Base-by-base conservation (phyloP, 192 early-diverging fungal genomes). In the Mortierella claussenii region DNA sequence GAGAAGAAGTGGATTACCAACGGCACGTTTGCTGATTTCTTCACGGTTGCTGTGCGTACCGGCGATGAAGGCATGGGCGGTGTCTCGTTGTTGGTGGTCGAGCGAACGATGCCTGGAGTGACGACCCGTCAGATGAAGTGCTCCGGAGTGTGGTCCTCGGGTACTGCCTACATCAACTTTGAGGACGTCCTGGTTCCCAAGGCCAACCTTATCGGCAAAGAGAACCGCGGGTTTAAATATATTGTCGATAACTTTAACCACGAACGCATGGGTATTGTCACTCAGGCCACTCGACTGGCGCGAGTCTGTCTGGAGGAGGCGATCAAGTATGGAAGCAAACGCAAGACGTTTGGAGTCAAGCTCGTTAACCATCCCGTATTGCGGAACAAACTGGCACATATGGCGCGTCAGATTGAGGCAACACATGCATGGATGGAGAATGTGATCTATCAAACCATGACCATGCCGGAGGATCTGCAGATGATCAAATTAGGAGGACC, bases 1-100 rank as follows among this genome's bases (percentile, higher is more conserved):
- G 93, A 94, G 68, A 94, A 94, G 86, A 93, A 91, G 69, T 95
- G 91, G 91, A 85, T 91, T 49, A 92, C 91, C 21, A 94, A 91
- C 69, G 92, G 93, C 45, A 83, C 85, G 2, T 95, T 89, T 82
- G 89, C 93, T 13, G 91, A 94, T 57, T 94, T 84, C 79, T 95
- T 95, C 58, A 94, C 92, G 3, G 85, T 89, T 11, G 94, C 94
- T 31, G 84, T 84, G 51, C 86, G 93, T 34, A 95, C 94, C 7
- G 94, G 93, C 33, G 88, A 85, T 4, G 79, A 79, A 8, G 94
- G 94, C 28, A 92, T 94, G 87, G 85, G 82, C 48, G 94, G 94
- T 24, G 82, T 95, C 30, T 90, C 88, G 1, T 65, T 95, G 9
- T 49, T 95, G 21, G 73, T 95, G 21, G 82, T 94, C 30, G 92